Evolutionary conservation across 169 alveolate species (phyloP), one percentile per base, ranked within the genome.

Genomic region (Eimeria sp.): DNA sequence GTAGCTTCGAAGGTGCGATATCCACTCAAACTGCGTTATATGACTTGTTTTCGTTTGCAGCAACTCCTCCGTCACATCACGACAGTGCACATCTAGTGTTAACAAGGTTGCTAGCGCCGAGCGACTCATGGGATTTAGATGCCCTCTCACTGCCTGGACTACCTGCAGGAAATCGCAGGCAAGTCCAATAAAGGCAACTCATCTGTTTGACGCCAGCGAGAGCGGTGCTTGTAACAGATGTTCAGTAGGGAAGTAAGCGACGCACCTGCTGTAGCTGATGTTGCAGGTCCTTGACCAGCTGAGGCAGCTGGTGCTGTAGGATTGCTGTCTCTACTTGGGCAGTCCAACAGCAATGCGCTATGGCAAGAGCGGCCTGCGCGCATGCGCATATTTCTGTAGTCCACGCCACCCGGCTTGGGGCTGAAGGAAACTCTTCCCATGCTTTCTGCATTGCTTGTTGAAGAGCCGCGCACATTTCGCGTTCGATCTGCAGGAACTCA

Each of bases 1-100:
- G 96, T 98, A 98, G 95, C 97, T 97, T 37, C 99, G 97, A 89
- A 99, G 97, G 97, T 98, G 98, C 23, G 98, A 97, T 33, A 97
- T 97, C 99, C 99, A 99, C 89, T 98, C 99, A 95, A 98, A 99
- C 93, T 98, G 98, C 85, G 97, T 95, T 25, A 96, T 95, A 20
- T 97, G 91, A 62, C 54, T 20, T 37, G 97, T 97, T 30, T 87
- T 88, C 77, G 88, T 89, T 77, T 96, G 95, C 74, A 64, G 62
- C 60, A 98, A 80, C 60, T 97, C 97, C 78, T 97, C 97, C 46
- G 97, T 97, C 87, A 97, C 98, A 68, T 98, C 99, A 43, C 99
- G 96, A 37, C 98, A 98, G 95, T 98, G 99, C 80, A 98, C 99
- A 89, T 97, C 99, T 85, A 97, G 64, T n/a, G 98, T 97, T 89